Evolutionary conservation across 345 rosid genomes (phyloP).

Genomic region (Euphorbia peplus): DNA sequence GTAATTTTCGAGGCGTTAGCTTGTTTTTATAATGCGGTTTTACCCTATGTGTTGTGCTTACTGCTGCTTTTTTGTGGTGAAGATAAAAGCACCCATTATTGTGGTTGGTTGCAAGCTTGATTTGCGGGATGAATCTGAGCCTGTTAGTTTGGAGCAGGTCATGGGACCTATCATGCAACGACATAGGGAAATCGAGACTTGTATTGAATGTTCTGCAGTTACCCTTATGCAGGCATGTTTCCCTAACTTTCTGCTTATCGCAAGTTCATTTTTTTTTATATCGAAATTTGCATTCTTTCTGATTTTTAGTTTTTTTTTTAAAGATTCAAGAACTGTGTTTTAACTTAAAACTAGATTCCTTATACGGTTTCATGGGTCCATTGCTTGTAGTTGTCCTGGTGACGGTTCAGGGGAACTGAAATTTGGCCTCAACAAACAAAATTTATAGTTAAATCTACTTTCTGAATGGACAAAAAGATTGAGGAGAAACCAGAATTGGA

Average conservation of each 20-base stretch:
- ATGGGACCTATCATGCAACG: slow-evolving; percentile 82
- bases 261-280: not conserved
- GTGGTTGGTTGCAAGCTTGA: slow-evolving; percentile 90
- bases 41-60: not conserved
- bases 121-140: slow-evolving; percentile 55
- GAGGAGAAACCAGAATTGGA: not conserved
- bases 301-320: not conserved
- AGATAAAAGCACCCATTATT: slow-evolving; percentile 73
- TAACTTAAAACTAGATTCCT: not conserved
- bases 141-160: slow-evolving; percentile 54
- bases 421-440: not conserved
- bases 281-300: not conserved
- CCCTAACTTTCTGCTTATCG: not conserved
- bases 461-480: not conserved
- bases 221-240: slow-evolving; percentile 61
- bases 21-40: not conserved
- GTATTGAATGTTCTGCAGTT: slow-evolving; percentile 79
- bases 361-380: no score
- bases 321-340: not conserved
- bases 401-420: not conserved
- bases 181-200: slow-evolving; percentile 79
- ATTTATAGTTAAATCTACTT: not conserved
- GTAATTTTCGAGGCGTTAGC: slow-evolving; percentile 20
- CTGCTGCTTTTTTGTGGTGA: not conserved
- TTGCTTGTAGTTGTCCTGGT: not conserved